A percentile compares a stretch with the other conserved stretches of the same genome.
These are phyloP conservation scores for Lyophyllum atratum DNA, from an alignment of 768 basidiomycete genomes.

Conservation along the genomic window DNA sequence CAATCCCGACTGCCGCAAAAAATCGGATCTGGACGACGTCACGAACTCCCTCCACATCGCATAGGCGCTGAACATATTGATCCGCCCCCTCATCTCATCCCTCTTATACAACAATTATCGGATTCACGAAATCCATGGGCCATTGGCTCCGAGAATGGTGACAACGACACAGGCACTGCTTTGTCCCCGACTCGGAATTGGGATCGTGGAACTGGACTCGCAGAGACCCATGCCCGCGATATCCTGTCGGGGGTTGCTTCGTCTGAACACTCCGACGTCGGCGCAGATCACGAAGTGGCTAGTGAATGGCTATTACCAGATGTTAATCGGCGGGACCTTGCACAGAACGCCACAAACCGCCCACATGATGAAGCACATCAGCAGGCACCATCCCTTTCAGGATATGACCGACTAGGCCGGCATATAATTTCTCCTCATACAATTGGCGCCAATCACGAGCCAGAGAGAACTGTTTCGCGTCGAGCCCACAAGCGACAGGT, in stretches of 20 bases:
- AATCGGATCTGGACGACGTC: background rate
- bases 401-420: conserved; percentile 10
- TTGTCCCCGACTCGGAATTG: background rate
- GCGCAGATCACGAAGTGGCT: background rate
- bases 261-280: conserved; percentile 6
- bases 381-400: conserved; percentile 6
- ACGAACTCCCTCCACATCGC: conserved; percentile 7
- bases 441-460: conserved; percentile 1
- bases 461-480: background rate
- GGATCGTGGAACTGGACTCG: background rate
- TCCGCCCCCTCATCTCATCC: background rate
- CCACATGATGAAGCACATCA: conserved; percentile 5
- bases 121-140: background rate
- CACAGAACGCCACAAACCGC: conserved; percentile 7
- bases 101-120: background rate
- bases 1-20: background rate
- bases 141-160: background rate
- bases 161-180: conserved; percentile 5
- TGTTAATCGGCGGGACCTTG: background rate
- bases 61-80: background rate
- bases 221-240: background rate
- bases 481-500: conserved; percentile 12
- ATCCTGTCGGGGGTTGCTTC: background rate
- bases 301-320: background rate
- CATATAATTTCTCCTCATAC: conserved; percentile 3